These are phyloP conservation scores for Eucalyptus urophylla DNA, from an alignment of 345 rosid genomes.

Conservation along the genomic window DNA sequence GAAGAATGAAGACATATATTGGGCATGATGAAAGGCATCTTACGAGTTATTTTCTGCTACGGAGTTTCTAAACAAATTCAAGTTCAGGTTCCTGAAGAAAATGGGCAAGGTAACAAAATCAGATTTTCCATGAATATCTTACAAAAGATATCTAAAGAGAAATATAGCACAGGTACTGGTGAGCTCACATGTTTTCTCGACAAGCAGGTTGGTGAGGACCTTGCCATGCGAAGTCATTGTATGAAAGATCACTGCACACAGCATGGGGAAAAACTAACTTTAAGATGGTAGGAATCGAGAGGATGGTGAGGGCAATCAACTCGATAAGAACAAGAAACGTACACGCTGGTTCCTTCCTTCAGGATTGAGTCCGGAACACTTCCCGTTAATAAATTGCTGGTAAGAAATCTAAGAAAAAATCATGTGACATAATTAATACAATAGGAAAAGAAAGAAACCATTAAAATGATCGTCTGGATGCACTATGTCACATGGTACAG, in stretches of 20 bases:
- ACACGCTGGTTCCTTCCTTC: constrained; percentile 20
- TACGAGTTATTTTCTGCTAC: constrained; percentile 10
- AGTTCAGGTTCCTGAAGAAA: constrained; percentile 16
- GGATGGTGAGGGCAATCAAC: background rate
- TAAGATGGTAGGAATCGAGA: background rate
- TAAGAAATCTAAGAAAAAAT: constrained; percentile 12
- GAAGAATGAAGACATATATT: background rate
- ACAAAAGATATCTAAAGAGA: background rate
- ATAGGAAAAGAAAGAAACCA: background rate
- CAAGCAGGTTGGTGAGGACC: constrained; percentile 23
- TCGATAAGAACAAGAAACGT: background rate
- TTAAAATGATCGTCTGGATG: background rate
- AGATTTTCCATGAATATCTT: background rate
- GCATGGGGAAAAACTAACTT: background rate
- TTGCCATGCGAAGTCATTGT: constrained; percentile 27
- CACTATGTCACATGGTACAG: background rate
- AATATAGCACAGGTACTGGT: background rate
- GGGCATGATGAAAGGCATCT: background rate
- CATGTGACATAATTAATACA: background rate
- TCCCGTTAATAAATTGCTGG: constrained; percentile 24
- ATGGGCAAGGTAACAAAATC: background rate
- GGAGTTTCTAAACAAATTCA: constrained; percentile 25
- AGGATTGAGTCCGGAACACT: constrained; percentile 19
- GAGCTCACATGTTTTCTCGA: constrained; percentile 19
- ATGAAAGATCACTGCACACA: constrained; percentile 38